Evolutionary conservation across 2,329 filamentous ascomycete genomes (phyloP), one percentile per base, ranked within the genome.

Genomic region (Hortaea werneckii): DNA sequence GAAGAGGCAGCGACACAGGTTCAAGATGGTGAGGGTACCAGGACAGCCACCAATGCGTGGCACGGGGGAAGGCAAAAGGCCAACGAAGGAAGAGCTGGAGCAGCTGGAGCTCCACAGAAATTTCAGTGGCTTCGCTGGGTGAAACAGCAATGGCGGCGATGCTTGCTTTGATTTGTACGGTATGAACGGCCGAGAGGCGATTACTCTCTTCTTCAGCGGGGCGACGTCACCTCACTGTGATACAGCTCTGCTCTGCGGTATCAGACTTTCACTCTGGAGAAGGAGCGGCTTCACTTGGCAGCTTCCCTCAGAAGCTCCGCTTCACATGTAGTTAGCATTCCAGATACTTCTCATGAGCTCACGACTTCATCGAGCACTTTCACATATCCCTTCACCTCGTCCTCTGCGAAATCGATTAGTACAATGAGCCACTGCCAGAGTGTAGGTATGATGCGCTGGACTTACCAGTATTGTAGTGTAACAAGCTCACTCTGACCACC

Each of bases 401-500:
- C 74, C 53, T 77, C 77, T 74, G 47, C 29, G 47, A 13, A 20
- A n/a, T 41, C 39, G 4, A 37, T 44, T 30, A 44, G 39, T 8
- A 30, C 10, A 11, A 38, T 49, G 34, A 43, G 35, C 20, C 20
- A 20, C 20, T 20, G 20, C 20, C 20, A 20, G 20, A 20, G 20
- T 20, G 10, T 6, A 28, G 32, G 9, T n/a, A 11, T 11, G 41
- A 44, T 29, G 7, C 9, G 37, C 29, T 43, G 11, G 1, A 71
- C 75, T 69, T 58, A 79, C 76, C 58, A 2, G 80, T 84, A 55
- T 87, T 87, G 58, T 87, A 87, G 63, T 86, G 82, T 45, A 83
- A 74, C 70, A 85, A 71, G 55, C 80, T 84, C n/a, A 85, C 78
- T 51, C 83, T 72, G 4, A 83, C 73, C 6, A 86, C 76, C 0